Base-by-base conservation (phyloP, 495 filamentous ascomycete genomes). In the Cercophora scortea region DNA sequence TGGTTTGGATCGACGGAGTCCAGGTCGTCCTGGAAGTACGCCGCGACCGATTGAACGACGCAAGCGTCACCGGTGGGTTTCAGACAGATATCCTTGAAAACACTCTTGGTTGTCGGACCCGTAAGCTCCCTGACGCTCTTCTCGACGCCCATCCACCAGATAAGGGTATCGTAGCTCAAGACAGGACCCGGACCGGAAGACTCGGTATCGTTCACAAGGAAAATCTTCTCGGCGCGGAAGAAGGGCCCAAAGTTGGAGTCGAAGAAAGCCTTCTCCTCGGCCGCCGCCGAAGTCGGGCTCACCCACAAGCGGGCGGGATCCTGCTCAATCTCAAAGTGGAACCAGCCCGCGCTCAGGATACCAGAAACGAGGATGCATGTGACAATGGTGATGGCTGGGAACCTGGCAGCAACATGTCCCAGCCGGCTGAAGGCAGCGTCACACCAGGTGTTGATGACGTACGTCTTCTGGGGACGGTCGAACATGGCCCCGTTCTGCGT, bases 231-330 rank as follows among this genome's bases (percentile, higher is more conserved):
- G 3, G 91, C 86, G 13, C 93, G 89, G 65, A 88, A 97, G 65
- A 98, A 98, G 2, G 94, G 89, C 1, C 91, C 94, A 63, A 98
- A 98, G 51, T 88, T 90, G n/a, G 81, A 69, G 67, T 97, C 93
- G 60, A 96, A 98, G 65, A 93, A 97, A 12, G 77, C 75, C 71
- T 98, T 98, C 67, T 97, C 94, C 66, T 89, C 77, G 0, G 93
- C 92, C 13, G 94, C 91, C 41, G 82, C 82, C 2, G 92, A 96
- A 11, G 87, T 86, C 10, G 93, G 94, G 59, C 90, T 91, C 12
- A 98, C 94, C 93, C 93, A 98, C 42, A 98, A 68, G 33, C 88
- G 82, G 10, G 93, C 94, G 0, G 93, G 93, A 52, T 96, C 86
- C 16, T 77, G 87, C 64, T 97, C 94, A 50, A 98, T 76, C 2